A percentile compares a stretch with the other conserved stretches of the same genome.
These are phyloP conservation scores for Podospora pseudopauciseta DNA, from an alignment of 495 filamentous ascomycete species.

Conservation along the genomic window DNA sequence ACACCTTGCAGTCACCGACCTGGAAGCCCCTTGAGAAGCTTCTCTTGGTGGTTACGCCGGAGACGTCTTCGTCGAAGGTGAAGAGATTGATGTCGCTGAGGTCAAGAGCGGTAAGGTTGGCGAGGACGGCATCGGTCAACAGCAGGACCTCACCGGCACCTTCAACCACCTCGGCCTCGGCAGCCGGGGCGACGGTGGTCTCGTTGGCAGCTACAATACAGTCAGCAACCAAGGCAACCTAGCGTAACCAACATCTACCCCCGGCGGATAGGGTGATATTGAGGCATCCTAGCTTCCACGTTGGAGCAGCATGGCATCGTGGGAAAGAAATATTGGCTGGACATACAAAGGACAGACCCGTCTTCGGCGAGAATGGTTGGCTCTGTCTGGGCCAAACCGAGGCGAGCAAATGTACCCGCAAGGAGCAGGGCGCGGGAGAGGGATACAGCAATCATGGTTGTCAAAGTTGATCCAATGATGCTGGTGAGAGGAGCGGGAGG, in stretches of 20 bases:
- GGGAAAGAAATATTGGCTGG: neutral
- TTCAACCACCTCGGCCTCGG: neutral
- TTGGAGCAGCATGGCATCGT: neutral
- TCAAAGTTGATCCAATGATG: constrained; percentile 6
- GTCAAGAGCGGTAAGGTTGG: constrained; percentile 19
- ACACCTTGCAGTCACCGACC: constrained; percentile 44
- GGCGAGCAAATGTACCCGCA: constrained; percentile 12
- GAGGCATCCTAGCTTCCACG: neutral
- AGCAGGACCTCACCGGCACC: constrained; percentile 6
- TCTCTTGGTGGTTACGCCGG: neutral
- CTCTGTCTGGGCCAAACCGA: constrained; percentile 8
- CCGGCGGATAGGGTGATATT: no score
- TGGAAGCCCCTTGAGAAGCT: neutral
- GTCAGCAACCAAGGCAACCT: neutral
- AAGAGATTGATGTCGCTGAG: constrained; percentile 19
- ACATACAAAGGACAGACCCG: constrained; percentile 8
- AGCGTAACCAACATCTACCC: neutral
- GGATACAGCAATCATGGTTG: constrained; percentile 15
- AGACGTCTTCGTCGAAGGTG: constrained; percentile 10
- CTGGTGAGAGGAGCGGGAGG: neutral
- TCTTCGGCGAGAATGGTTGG: constrained; percentile 8
- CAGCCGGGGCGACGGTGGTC: constrained; percentile 19
- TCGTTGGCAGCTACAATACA: constrained; percentile 13
- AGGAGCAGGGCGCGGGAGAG: constrained; percentile 16
- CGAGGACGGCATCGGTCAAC: constrained; percentile 19